Evolutionary conservation across 2,329 filamentous ascomycete genomes (phyloP).

Genomic region (Parafenestella ontariensis): DNA sequence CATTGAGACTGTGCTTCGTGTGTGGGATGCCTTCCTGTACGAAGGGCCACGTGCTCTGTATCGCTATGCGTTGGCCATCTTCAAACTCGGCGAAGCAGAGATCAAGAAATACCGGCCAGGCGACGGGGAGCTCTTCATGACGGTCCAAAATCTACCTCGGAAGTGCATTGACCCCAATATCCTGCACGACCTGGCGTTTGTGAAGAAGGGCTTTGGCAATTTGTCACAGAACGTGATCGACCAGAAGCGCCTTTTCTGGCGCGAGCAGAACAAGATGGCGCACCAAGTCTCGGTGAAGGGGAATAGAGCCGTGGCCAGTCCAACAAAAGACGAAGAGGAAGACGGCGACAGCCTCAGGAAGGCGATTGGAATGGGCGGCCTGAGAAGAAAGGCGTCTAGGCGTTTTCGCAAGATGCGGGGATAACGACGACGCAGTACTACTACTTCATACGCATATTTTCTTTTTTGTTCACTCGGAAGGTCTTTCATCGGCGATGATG

Average conservation of each 20-base stretch:
- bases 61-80: constrained; percentile 86
- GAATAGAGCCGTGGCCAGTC: constrained; percentile 12
- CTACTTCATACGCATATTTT: neutral
- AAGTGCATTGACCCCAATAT: constrained; percentile 81
- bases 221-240: constrained; percentile 85
- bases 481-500: neutral
- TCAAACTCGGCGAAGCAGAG: constrained; percentile 84
- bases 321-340: constrained; percentile 22
- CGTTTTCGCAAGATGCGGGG: constrained; percentile 32
- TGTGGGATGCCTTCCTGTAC: constrained; percentile 97
- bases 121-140: constrained; percentile 94
- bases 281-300: constrained; percentile 30
- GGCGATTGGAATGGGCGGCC: constrained; percentile 24
- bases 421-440: too few relatives aligned
- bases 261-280: constrained; percentile 39
- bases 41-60: constrained; percentile 95
- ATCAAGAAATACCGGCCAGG: constrained; percentile 77
- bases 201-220: constrained; percentile 79
- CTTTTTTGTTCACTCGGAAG: neutral
- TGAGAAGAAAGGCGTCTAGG: constrained; percentile 33
- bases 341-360: constrained; percentile 30
- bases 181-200: constrained; percentile 83
- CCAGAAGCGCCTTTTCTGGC: constrained; percentile 63
- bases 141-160: constrained; percentile 86
- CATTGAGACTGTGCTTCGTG: constrained; percentile 87